phyloP scores from a whole-genome alignment of 2,329 filamentous ascomycete species.

The Teratosphaeria pseudoeucalypti region DNA sequence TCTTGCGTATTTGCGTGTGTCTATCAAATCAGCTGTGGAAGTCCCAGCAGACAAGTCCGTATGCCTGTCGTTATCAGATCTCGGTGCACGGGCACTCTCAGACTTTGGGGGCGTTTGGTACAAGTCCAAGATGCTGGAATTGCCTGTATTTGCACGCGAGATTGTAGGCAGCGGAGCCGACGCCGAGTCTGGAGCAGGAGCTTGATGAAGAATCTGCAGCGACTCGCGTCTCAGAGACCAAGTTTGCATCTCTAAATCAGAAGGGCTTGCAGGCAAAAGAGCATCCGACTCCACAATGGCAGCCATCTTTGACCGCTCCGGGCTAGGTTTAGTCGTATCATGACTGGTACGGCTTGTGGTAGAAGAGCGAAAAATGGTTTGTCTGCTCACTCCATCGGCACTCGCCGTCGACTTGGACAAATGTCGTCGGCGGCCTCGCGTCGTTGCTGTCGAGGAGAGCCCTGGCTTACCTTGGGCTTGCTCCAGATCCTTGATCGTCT shows the following conservation, averaged over 20 bases:
- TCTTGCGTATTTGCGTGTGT: not conserved
- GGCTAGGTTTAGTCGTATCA: not conserved
- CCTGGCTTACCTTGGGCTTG: not conserved
- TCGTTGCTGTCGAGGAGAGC: not conserved
- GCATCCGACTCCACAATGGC: not conserved
- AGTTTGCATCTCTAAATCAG: not conserved
- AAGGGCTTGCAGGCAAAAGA: not conserved
- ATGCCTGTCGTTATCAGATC: not conserved
- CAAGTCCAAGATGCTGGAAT: not conserved
- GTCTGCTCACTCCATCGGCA: not conserved
- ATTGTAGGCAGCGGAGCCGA: not conserved
- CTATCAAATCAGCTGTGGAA: not conserved
- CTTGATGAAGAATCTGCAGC: not conserved
- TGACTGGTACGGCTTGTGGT: not conserved
- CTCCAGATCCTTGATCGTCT: not conserved
- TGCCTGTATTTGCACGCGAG: not conserved
- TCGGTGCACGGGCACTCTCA: not conserved
- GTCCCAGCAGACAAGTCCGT: not conserved
- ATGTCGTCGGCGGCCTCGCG: not conserved
- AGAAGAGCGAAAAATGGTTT: not conserved
- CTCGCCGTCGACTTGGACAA: not conserved
- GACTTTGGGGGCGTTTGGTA: not conserved
- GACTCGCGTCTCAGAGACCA: not conserved
- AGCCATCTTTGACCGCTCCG: not conserved
- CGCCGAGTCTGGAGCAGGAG: not conserved